Evolutionary conservation across 2,329 filamentous ascomycete species (phyloP).

Genomic region (Botrytis hyacinthi): DNA sequence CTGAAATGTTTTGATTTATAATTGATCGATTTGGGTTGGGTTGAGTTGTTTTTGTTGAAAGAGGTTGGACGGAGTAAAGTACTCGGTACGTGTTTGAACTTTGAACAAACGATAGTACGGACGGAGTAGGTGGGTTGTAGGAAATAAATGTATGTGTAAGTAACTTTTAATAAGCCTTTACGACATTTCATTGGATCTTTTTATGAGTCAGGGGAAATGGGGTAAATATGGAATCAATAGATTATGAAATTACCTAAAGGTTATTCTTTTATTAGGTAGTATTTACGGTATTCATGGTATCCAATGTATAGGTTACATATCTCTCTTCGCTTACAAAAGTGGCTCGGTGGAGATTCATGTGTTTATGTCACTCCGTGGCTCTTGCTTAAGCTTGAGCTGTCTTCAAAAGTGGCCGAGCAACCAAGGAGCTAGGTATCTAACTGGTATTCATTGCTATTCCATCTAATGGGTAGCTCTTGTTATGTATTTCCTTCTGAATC

Average conservation of each 20-base stretch:
- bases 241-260: not conserved
- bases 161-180: not conserved
- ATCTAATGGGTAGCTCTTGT: not conserved
- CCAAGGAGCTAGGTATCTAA: not conserved
- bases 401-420: not conserved
- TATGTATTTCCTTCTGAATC: not conserved
- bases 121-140: not conserved
- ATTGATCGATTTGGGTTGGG: not conserved
- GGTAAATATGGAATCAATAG: not conserved
- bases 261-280: not conserved
- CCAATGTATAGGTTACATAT: too few species aligned
- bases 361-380: not conserved
- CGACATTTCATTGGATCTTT: not conserved
- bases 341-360: not conserved
- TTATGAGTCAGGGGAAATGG: conserved; percentile 1
- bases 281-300: not conserved
- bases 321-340: conserved; percentile 4
- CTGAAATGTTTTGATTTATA: not conserved
- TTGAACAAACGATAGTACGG: not conserved
- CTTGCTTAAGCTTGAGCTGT: conserved; percentile 10
- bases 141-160: not conserved
- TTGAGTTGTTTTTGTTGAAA: not conserved
- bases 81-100: not conserved
- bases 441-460: not conserved
- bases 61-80: not conserved